Percentiles rank a stretch among this genome's conserved stretches.
Evolutionary conservation across 2,329 filamentous ascomycete species (phyloP).

Genomic region (Colletotrichum truncatum): DNA sequence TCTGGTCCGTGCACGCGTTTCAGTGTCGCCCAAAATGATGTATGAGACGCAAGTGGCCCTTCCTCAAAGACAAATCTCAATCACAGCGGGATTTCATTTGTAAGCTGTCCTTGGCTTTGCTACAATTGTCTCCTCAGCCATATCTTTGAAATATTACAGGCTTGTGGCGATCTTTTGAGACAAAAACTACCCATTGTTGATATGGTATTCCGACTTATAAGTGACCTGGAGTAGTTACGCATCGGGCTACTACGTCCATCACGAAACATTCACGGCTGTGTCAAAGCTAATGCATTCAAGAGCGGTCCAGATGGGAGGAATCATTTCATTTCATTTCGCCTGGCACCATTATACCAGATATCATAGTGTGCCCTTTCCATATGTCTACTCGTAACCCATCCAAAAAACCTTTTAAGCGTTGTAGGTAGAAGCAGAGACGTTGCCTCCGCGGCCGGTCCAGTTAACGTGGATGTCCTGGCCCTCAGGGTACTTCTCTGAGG

Average conservation of each 20-base stretch:
- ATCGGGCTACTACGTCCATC: too few relatives aligned
- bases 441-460: conserved; percentile 98
- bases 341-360: conserved; percentile 30
- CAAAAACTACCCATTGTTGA: too few relatives aligned
- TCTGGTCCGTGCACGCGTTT: background rate
- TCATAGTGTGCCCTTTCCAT: conserved; percentile 27
- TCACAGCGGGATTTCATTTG: too few relatives aligned
- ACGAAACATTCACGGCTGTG: too few relatives aligned
- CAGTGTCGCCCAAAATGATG: background rate
- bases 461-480: conserved; percentile 97
- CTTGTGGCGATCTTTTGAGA: too few relatives aligned
- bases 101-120: too few relatives aligned
- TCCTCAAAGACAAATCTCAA: too few relatives aligned
- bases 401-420: conserved; percentile 74
- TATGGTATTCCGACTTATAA: background rate
- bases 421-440: conserved; percentile 97
- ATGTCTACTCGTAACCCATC: conserved; percentile 24
- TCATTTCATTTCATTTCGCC: conserved; percentile 27
- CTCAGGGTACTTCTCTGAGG: conserved; percentile 81
- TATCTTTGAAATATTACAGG: too few relatives aligned
- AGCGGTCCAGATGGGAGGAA: conserved; percentile 8
- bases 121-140: too few relatives aligned
- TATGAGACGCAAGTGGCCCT: background rate
- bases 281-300: background rate
- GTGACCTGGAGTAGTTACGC: too few relatives aligned